A percentile compares a stretch with the other conserved stretches of the same genome.
Evolutionary conservation across 805 yeast species (phyloP).

Genomic region (Starmerella kuoi): DNA sequence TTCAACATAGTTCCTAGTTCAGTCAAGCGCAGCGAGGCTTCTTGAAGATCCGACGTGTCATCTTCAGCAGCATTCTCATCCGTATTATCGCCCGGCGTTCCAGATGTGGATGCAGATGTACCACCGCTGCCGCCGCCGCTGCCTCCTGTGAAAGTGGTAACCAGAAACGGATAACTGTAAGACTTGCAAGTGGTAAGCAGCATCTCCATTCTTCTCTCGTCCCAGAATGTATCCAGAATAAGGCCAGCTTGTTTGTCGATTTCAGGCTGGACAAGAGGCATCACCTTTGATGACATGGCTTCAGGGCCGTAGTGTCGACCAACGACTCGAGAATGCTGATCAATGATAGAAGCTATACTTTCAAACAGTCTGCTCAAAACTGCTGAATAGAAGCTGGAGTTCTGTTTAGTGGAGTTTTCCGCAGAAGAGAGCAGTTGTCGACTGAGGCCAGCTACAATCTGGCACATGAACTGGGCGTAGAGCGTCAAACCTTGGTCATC

Average conservation of each 20-base stretch:
- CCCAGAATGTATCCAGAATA: slow-evolving; percentile 75
- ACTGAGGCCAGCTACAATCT: slow-evolving; percentile 68
- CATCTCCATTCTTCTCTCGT: slow-evolving; percentile 49
- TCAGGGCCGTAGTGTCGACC: slow-evolving; percentile 55
- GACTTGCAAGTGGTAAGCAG: slow-evolving; percentile 42
- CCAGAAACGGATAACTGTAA: slow-evolving; percentile 43
- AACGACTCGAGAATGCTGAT: slow-evolving; percentile 76
- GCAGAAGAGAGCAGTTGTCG: slow-evolving; percentile 41
- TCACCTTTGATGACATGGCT: slow-evolving; percentile 43
- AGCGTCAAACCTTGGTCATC: slow-evolving; percentile 59
- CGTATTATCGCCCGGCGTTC: not conserved
- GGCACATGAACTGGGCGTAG: slow-evolving; percentile 77
- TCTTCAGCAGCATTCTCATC: slow-evolving; percentile 11
- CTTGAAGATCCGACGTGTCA: slow-evolving; percentile 40
- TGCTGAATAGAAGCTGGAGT: slow-evolving; percentile 28
- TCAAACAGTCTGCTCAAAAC: slow-evolving; percentile 49
- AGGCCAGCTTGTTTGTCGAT: slow-evolving; percentile 88
- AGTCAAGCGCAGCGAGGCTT: slow-evolving; percentile 50
- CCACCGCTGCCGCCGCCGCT: too few species aligned
- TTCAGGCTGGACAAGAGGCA: slow-evolving; percentile 67
- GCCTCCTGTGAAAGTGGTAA: slow-evolving; percentile 17
- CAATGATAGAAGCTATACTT: slow-evolving; percentile 68
- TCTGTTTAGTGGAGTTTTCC: slow-evolving; percentile 17
- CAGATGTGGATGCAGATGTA: not conserved
- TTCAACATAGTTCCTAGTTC: slow-evolving; percentile 70